These are phyloP conservation scores for Hypoxylon sp. DNA, from an alignment of 2,329 filamentous ascomycete species.

Conservation along the genomic window DNA sequence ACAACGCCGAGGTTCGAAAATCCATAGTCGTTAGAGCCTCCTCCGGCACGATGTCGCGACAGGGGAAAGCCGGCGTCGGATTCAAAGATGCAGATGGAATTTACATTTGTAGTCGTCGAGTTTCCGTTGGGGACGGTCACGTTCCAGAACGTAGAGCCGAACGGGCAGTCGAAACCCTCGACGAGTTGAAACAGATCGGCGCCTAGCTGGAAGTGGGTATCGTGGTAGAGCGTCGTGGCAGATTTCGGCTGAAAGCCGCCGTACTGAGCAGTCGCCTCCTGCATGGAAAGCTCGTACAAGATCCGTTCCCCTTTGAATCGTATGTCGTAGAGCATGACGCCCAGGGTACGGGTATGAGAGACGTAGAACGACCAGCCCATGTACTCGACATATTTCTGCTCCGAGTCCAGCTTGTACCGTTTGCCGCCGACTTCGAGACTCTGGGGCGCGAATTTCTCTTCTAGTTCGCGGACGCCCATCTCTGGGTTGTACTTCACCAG, in stretches of 20 bases:
- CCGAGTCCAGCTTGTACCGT: constrained; percentile 57
- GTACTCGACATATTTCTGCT: constrained; percentile 62
- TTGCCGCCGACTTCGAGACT: constrained; percentile 55
- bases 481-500: constrained; percentile 51
- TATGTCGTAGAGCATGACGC: constrained; percentile 62
- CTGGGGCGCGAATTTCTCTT: constrained; percentile 53
- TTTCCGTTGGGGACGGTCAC: constrained; percentile 50
- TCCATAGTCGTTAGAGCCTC: constrained; percentile 43
- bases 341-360: constrained; percentile 57
- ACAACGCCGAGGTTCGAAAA: constrained; percentile 50
- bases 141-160: constrained; percentile 54
- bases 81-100: constrained; percentile 57
- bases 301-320: constrained; percentile 62
- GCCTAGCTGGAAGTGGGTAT: constrained; percentile 55
- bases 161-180: constrained; percentile 58
- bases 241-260: constrained; percentile 60
- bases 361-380: constrained; percentile 66
- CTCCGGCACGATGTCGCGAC: constrained; percentile 51
- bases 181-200: constrained; percentile 53
- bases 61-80: constrained; percentile 53
- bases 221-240: constrained; percentile 58
- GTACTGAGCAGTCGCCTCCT: constrained; percentile 66
- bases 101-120: constrained; percentile 47
- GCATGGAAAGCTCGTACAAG: constrained; percentile 64
- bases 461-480: constrained; percentile 51